Evolutionary conservation across 176 grass and related monocot species (phyloP).

Genomic region (Lolium perenne): DNA sequence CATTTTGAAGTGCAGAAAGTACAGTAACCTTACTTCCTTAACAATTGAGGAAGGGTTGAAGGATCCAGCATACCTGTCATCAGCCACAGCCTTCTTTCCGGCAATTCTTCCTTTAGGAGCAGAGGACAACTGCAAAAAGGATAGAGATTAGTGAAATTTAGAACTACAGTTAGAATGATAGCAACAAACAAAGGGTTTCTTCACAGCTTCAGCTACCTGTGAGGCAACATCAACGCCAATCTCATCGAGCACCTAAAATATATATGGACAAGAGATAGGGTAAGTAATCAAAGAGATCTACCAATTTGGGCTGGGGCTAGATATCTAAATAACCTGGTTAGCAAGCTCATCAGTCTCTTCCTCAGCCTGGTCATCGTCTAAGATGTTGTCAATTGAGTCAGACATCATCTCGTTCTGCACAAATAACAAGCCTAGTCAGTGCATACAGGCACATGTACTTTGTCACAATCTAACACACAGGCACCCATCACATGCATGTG

Average conservation of each 20-base stretch:
- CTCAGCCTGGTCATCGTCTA: conserved; percentile 89
- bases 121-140: conserved; percentile 70
- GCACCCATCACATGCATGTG: conserved; percentile 21
- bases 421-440: conserved; percentile 37
- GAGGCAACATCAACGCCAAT: conserved; percentile 95
- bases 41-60: neutral
- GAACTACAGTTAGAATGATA: conserved; percentile 25
- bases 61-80: conserved; percentile 69
- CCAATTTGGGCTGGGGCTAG: neutral
- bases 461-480: conserved; percentile 18
- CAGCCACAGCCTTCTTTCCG: conserved; percentile 74
- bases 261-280: conserved; percentile 41
- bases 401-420: conserved; percentile 94
- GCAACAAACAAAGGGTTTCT: conserved; percentile 22
- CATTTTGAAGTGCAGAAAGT: conserved; percentile 30
- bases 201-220: conserved; percentile 63
- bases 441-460: conserved; percentile 11
- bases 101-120: conserved; percentile 89
- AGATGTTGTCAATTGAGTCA: conserved; percentile 73
- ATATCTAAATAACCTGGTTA: conserved; percentile 66
- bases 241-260: conserved; percentile 92
- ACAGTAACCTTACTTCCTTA: neutral
- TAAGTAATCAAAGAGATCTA: conserved; percentile 39
- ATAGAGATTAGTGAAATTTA: conserved; percentile 12
- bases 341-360: conserved; percentile 92